Conservation (phyloP, 495 filamentous ascomycete species). For the Paragyromitra xinjiangensis region DNA sequence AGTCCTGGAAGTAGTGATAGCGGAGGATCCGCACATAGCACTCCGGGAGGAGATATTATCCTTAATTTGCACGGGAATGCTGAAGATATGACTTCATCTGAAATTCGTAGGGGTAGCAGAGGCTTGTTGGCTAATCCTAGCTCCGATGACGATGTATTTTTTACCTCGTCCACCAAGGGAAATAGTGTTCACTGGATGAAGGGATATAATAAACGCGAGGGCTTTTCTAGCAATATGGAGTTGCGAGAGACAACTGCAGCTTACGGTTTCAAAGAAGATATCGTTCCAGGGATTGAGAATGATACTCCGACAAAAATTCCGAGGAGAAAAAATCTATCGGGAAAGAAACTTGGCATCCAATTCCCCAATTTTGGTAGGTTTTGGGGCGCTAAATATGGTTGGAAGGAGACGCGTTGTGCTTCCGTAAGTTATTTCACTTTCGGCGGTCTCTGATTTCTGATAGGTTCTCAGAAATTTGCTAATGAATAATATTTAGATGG, state of each 20-base stretch:
- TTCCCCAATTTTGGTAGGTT: conserved; percentile 30
- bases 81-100: conserved; percentile 25
- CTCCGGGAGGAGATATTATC: conserved; percentile 20
- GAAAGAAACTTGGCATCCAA: not conserved
- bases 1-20: not conserved
- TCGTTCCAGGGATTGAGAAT: not conserved
- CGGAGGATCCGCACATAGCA: not conserved
- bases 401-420: not conserved
- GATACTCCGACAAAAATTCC: conserved; percentile 16
- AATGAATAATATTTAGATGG: not conserved
- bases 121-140: conserved; percentile 8
- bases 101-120: conserved; percentile 14
- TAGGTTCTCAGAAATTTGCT: not conserved
- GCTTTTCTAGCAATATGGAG: too few relatives aligned
- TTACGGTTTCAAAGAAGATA: not conserved
- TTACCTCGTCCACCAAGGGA: not conserved
- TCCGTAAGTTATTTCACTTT: conserved; percentile 6
- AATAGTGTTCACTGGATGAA: conserved; percentile 8
- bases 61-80: conserved; percentile 1
- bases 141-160: conserved; percentile 20
- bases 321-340: not conserved
- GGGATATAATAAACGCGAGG: not conserved
- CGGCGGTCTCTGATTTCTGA: not conserved
- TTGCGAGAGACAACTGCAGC: not conserved
- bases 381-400: conserved; percentile 24